phyloP scores from a whole-genome alignment of 2,329 filamentous ascomycete genomes.

The Aspergillus piperis region DNA sequence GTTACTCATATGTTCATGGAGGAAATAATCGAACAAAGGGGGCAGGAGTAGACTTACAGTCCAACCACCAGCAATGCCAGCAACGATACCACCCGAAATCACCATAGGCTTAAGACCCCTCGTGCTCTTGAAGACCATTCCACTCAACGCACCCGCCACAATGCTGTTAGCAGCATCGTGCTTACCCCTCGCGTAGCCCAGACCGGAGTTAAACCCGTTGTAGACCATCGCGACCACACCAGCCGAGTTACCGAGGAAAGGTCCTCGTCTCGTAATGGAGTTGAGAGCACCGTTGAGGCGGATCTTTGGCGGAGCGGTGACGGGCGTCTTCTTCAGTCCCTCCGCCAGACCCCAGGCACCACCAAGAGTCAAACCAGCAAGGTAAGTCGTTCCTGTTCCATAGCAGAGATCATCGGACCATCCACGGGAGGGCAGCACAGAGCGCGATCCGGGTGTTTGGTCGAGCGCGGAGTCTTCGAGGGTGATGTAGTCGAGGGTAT shows the following conservation, averaged over 20 bases:
- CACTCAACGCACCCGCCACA: constrained; percentile 79
- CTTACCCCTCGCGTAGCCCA: constrained; percentile 77
- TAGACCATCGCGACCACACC: constrained; percentile 96
- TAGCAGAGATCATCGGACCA: constrained; percentile 99
- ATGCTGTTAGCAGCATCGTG: constrained; percentile 91
- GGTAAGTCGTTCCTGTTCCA: constrained; percentile 90
- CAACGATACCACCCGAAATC: constrained; percentile 90
- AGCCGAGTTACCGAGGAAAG: constrained; percentile 93
- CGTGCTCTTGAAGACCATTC: constrained; percentile 96
- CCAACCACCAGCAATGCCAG: constrained; percentile 81
- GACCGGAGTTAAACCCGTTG: constrained; percentile 85
- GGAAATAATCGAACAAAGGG: too few relatives aligned
- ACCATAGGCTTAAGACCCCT: constrained; percentile 87
- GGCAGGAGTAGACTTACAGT: constrained; percentile 64
- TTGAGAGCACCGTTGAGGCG: constrained; percentile 93
- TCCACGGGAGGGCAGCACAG: constrained; percentile 87
- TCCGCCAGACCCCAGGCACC: constrained; percentile 92
- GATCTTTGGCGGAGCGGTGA: constrained; percentile 81
- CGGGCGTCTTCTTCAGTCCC: constrained; percentile 71
- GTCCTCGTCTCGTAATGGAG: constrained; percentile 86
- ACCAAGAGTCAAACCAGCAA: constrained; percentile 80
- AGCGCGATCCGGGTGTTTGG: constrained; percentile 80
- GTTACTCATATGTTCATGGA: neutral
- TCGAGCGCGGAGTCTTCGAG: constrained; percentile 90
- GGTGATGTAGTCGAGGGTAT: constrained; percentile 90